phyloP scores from a whole-genome alignment of 306 rosid genomes.

The Cucurbita argyrosperma region DNA sequence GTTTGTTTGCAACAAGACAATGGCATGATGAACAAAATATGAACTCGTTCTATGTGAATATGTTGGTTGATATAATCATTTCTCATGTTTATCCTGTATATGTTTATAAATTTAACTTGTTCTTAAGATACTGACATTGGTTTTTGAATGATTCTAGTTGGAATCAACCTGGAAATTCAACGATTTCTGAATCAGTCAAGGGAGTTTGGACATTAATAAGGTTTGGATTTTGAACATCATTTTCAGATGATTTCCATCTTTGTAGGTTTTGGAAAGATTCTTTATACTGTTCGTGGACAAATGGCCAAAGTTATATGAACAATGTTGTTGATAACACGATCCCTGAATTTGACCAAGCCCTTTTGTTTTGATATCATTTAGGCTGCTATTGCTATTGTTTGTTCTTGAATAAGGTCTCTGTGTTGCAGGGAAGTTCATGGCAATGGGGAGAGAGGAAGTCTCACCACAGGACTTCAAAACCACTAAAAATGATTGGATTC shows the following conservation, averaged over 20 bases:
- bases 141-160: neutral
- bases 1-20: neutral
- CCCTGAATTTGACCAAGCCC: neutral
- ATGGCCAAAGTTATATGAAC: neutral
- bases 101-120: neutral
- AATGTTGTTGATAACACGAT: neutral
- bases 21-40: neutral
- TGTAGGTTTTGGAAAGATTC: neutral
- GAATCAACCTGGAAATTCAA: neutral
- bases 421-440: slow-evolving; percentile 20
- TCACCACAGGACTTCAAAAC: slow-evolving; percentile 19
- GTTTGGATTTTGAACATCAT: neutral
- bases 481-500: slow-evolving; percentile 9
- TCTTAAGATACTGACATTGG: neutral
- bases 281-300: neutral
- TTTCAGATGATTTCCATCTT: neutral
- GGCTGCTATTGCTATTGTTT: neutral
- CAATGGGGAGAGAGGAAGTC: slow-evolving; percentile 9
- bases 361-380: neutral
- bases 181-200: neutral
- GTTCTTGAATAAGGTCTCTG: neutral
- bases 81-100: neutral
- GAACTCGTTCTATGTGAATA: neutral
- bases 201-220: neutral
- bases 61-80: neutral